These are phyloP conservation scores for Nematocida displodere DNA, from an alignment of 371 early-diverging fungal genomes.

Conservation along the genomic window DNA sequence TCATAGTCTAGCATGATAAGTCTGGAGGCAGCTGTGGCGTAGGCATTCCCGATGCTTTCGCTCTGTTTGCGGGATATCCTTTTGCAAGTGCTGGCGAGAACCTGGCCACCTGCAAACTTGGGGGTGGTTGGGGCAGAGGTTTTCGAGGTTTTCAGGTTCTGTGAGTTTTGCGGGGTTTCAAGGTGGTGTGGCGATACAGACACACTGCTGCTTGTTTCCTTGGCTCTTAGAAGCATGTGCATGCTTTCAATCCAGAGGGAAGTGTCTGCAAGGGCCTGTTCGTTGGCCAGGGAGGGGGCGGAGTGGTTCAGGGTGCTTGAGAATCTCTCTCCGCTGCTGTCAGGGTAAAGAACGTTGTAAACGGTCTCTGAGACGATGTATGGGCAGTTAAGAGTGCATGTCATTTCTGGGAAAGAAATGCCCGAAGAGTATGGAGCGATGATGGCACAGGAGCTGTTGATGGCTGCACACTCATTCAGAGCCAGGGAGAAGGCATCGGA, in stretches of 20 bases:
- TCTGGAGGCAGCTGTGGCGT: conserved; percentile 16
- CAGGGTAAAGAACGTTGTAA: conserved; percentile 1
- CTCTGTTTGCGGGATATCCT: background rate
- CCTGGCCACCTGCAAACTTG: too few species aligned
- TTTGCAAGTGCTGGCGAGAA: background rate
- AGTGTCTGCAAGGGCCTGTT: conserved; percentile 14
- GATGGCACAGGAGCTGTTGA: background rate
- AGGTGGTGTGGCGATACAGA: too few species aligned
- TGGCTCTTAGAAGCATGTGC: background rate
- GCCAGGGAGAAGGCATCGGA: conserved; percentile 35
- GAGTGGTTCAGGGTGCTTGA: too few species aligned
- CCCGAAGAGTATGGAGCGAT: conserved; percentile 43
- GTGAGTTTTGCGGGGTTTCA: background rate
- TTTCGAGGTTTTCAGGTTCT: background rate
- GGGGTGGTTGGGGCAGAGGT: background rate
- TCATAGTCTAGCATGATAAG: conserved; percentile 64
- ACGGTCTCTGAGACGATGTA: conserved; percentile 13
- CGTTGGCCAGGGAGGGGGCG: background rate
- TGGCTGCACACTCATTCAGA: conserved; percentile 7
- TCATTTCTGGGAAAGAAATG: background rate
- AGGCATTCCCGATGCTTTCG: background rate
- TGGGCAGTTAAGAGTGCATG: conserved; percentile 40
- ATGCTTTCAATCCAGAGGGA: background rate
- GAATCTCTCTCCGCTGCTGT: too few species aligned
- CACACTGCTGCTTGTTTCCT: conserved; percentile 5